Base-by-base conservation (phyloP, 2,329 filamentous ascomycete species). In the Sporothrix sp. region DNA sequence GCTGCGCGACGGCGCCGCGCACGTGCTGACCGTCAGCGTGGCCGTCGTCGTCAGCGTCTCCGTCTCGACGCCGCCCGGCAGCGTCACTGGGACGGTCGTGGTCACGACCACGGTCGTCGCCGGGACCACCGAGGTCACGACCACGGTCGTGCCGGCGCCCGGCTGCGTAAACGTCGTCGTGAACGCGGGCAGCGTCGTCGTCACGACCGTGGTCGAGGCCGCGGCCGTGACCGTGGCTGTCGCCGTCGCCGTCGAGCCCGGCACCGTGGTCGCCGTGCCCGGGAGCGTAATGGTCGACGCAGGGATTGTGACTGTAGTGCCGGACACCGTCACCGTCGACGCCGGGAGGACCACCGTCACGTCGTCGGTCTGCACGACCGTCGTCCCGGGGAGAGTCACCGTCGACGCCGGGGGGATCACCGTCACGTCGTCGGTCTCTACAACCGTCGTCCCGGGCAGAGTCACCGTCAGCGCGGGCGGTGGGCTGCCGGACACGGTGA, bases 1-100 rank as follows among this genome's bases (percentile, higher is more conserved):
- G 33, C 62, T 39, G 18, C 48, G 50, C 2, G 71, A 70, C 2
- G 74, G 72, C 2, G 64, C 62, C 3, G 73, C 63, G 52, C 76
- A 79, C 4, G 67, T 55, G 13, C 65, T 67, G 8, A 71, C 54
- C 0, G 58, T 59, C 11, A 56, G 21, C 8, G 42, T 47, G 3
- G 32, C 23, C 2, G 52, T 48, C 13, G 48, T 50, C 13, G 48
- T 51, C 4, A 48, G 30, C 10, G 37, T 53, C 28, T 33, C 37
- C 16, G 43, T 48, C 23, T 18, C 14, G 13, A 20, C 6, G 7
- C 2, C n/a, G 21, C 10, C 37, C 3, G 20, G 27, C 21, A 37
- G 44, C 4, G 37, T 23, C 1, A 51, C 8, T 4, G 58, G 61
- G 18, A 56, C 40, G 3, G 53, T 55, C 7, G 45, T 21, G 4